Percentiles rank a stretch among this genome's conserved stretches.
Conservation (phyloP, 805 yeast species). For the Wickerhamiella qilinensis region DNA sequence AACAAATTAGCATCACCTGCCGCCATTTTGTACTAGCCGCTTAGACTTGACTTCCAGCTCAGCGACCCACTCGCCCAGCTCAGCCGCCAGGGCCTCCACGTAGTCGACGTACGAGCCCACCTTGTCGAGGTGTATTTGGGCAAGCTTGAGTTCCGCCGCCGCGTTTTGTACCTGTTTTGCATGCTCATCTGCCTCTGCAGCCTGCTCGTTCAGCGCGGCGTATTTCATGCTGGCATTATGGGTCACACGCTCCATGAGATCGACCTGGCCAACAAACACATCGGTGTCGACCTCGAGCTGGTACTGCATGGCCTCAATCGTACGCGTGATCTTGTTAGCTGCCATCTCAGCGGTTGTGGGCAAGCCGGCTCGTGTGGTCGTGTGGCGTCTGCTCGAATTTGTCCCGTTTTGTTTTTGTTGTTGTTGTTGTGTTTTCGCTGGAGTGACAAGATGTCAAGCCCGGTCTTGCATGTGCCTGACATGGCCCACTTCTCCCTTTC, state of each 20-base stretch:
- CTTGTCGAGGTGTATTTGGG: neutral
- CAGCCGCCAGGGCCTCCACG: too few relatives aligned
- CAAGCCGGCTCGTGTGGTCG: too few relatives aligned
- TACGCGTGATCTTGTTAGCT: neutral
- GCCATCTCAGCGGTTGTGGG: too few relatives aligned
- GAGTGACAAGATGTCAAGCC: too few relatives aligned
- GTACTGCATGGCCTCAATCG: slow-evolving; percentile 4
- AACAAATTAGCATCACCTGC: too few relatives aligned
- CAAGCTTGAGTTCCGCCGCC: neutral
- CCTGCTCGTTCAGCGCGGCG: slow-evolving; percentile 2
- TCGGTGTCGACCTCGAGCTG: slow-evolving; percentile 5
- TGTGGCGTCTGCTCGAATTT: too few relatives aligned
- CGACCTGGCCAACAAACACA: slow-evolving; percentile 2
- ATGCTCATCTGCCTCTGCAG: neutral
- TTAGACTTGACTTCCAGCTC: slow-evolving; percentile 5
- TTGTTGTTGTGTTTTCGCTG: too few relatives aligned
- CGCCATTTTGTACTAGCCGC: neutral
- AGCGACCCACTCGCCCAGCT: slow-evolving; percentile 4
- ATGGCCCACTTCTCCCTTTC: too few relatives aligned
- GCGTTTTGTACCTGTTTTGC: too few relatives aligned
- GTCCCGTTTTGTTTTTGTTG: too few relatives aligned
- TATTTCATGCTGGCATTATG: slow-evolving; percentile 2
- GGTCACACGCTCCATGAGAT: slow-evolving; percentile 4
- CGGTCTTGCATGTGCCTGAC: too few relatives aligned
- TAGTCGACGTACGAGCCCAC: slow-evolving; percentile 1